Evolutionary conservation across 2,329 filamentous ascomycete species (phyloP).

Genomic region (Penicillium sp.): DNA sequence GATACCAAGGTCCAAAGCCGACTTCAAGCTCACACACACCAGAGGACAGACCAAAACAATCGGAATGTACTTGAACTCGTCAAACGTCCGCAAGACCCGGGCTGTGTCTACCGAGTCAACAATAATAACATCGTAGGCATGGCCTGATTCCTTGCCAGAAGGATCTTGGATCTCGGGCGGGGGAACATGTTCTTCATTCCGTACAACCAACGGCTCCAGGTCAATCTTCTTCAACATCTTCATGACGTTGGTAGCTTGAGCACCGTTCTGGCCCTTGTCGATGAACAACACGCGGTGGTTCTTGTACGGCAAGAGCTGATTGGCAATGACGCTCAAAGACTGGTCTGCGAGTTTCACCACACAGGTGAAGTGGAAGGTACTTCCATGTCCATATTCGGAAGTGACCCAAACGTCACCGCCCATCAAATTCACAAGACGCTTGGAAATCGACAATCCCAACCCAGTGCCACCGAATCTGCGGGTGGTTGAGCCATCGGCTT

Average conservation of each 20-base stretch:
- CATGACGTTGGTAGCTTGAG: conserved; percentile 67
- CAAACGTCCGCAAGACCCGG: conserved; percentile 77
- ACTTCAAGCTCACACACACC: conserved; percentile 89
- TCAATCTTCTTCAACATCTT: conserved; percentile 76
- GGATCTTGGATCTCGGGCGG: conserved; percentile 54
- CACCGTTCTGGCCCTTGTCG: conserved; percentile 78
- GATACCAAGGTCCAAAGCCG: conserved; percentile 89
- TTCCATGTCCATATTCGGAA: conserved; percentile 86
- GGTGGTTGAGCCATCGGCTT: conserved; percentile 95
- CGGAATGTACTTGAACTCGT: conserved; percentile 97
- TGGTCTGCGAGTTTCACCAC: conserved; percentile 80
- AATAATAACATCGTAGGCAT: conserved; percentile 90
- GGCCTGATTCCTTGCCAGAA: conserved; percentile 47
- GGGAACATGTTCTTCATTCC: conserved; percentile 68
- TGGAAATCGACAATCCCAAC: conserved; percentile 90
- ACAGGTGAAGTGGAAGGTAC: conserved; percentile 95
- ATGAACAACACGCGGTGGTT: conserved; percentile 92
- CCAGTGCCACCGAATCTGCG: conserved; percentile 94
- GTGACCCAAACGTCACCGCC: conserved; percentile 95
- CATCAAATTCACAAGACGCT: conserved; percentile 93
- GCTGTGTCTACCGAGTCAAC: conserved; percentile 93
- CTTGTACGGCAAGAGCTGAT: conserved; percentile 81
- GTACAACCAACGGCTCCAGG: conserved; percentile 79
- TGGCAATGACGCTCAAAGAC: conserved; percentile 71
- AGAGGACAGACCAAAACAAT: conserved; percentile 88